Percentiles rank a stretch among this genome's conserved stretches.
These are phyloP conservation scores for Calocera cornea DNA, from an alignment of 768 basidiomycete genomes.

Conservation along the genomic window DNA sequence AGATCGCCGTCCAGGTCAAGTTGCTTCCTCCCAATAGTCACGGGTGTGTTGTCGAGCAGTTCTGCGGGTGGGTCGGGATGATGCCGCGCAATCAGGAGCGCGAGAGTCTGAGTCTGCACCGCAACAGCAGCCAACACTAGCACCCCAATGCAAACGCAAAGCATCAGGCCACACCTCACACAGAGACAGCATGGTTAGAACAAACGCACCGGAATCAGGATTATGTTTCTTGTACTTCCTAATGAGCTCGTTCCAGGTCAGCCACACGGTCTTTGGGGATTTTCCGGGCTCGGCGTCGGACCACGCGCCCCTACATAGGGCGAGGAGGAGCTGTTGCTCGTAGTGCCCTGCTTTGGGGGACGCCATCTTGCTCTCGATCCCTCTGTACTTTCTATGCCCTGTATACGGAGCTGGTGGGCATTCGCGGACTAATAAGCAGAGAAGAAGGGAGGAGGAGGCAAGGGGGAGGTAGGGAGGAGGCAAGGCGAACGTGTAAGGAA, in stretches of 20 bases:
- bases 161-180: no score
- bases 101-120: slow-evolving; percentile 50
- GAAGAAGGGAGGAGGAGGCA: no score
- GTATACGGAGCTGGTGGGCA: no score
- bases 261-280: slow-evolving; percentile 34
- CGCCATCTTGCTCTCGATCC: no score
- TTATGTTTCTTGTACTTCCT: slow-evolving; percentile 80
- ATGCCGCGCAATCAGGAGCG: slow-evolving; percentile 31
- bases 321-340: slow-evolving; percentile 57
- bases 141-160: background rate
- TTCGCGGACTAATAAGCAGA: no score
- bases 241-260: slow-evolving; percentile 67
- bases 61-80: slow-evolving; percentile 30
- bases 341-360: slow-evolving; percentile 60
- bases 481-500: no score
- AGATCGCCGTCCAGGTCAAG: slow-evolving; percentile 42
- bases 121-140: slow-evolving; percentile 39
- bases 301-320: slow-evolving; percentile 67
- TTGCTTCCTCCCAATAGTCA: background rate
- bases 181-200: no score
- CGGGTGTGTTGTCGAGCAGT: slow-evolving; percentile 24
- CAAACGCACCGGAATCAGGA: background rate
- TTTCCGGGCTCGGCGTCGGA: slow-evolving; percentile 46
- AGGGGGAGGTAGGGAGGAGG: no score
- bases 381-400: no score